A percentile compares a stretch with the other conserved stretches of the same genome.
Evolutionary conservation across 2,329 filamentous ascomycete species (phyloP).

Genomic region (Thielaviopsis euricoi): DNA sequence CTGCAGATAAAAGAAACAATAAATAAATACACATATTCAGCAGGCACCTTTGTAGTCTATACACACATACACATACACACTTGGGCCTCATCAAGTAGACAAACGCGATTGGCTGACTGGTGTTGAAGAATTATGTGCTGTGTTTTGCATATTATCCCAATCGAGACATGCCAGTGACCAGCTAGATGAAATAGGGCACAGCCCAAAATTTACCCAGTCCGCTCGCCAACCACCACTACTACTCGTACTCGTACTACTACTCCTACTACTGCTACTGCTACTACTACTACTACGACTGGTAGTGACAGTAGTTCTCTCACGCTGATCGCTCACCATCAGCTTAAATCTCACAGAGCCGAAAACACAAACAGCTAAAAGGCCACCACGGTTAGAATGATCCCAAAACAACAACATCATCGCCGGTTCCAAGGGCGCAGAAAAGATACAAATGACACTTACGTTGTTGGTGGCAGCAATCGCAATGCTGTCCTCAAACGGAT

Average conservation of each 20-base stretch:
- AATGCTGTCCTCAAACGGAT: conserved; percentile 98
- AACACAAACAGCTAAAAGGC: conserved; percentile 53
- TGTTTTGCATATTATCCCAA: conserved; percentile 7
- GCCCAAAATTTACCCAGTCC: neutral
- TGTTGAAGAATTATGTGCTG: conserved; percentile 7
- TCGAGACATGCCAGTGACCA: neutral
- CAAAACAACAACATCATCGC: neutral
- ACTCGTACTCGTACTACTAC: too few species aligned
- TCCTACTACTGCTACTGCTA: too few species aligned
- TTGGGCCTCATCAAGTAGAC: neutral
- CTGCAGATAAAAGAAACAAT: too few species aligned
- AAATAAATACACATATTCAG: too few species aligned
- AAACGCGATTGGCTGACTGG: neutral
- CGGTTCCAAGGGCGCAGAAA: neutral
- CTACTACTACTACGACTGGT: too few species aligned
- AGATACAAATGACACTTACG: conserved; percentile 41
- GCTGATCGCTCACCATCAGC: neutral
- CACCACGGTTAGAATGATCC: conserved; percentile 15
- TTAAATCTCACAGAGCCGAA: conserved; percentile 45
- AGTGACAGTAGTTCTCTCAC: too few species aligned
- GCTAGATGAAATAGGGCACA: neutral
- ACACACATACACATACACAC: neutral
- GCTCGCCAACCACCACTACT: neutral
- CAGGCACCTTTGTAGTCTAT: neutral
- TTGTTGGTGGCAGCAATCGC: conserved; percentile 99